Evolutionary conservation across 768 basidiomycete species (phyloP).

Genomic region (Mycena albidolilacea): DNA sequence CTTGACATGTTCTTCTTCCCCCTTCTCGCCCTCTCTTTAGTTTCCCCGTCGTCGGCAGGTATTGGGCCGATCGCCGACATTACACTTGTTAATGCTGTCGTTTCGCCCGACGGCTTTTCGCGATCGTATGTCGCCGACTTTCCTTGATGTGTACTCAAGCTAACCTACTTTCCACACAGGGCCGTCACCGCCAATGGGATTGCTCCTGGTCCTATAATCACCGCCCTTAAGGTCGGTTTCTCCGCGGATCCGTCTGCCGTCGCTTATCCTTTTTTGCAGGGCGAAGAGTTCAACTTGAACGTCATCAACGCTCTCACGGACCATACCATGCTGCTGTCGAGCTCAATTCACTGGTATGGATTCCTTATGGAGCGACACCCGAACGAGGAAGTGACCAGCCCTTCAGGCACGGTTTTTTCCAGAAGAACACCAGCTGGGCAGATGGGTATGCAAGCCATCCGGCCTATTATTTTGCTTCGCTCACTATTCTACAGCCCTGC

Average conservation of each 20-base stretch:
- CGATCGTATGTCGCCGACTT: slow-evolving; percentile 44
- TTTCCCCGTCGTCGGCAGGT: not conserved
- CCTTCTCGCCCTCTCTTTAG: slow-evolving; percentile 16
- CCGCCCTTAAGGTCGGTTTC: slow-evolving; percentile 48
- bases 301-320: slow-evolving; percentile 55
- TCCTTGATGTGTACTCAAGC: not conserved
- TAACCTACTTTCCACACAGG: slow-evolving; percentile 41
- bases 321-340: slow-evolving; percentile 53
- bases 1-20: not conserved
- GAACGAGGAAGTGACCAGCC: not conserved
- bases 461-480: not conserved
- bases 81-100: slow-evolving; percentile 50
- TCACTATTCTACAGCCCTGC: not conserved
- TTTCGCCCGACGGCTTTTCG: slow-evolving; percentile 54
- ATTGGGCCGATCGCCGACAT: slow-evolving; percentile 41
- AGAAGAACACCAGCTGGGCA: slow-evolving; percentile 48
- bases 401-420: slow-evolving; percentile 54
- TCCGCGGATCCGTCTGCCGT: not conserved
- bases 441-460: slow-evolving; percentile 1
- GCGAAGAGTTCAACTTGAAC: slow-evolving; percentile 52
- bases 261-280: slow-evolving; percentile 25
- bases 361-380: not conserved
- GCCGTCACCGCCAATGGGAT: slow-evolving; percentile 59
- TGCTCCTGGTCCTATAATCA: slow-evolving; percentile 62
- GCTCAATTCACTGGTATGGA: slow-evolving; percentile 38